phyloP scores from a whole-genome alignment of 106 monocot genomes.

The Iris macrosiphon region DNA sequence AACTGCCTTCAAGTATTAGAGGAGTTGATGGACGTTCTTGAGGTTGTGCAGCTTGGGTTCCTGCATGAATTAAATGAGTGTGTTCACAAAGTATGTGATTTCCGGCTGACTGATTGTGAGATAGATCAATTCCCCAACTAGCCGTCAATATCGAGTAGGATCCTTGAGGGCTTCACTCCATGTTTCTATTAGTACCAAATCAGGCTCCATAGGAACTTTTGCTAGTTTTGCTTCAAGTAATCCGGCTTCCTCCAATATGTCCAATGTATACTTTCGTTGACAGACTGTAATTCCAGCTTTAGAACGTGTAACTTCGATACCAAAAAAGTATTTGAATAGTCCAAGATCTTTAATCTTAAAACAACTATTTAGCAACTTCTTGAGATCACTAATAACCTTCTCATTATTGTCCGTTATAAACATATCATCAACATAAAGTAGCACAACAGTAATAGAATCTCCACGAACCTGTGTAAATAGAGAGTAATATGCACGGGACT shows the following conservation, averaged over 20 bases:
- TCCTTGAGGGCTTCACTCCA: too few species aligned
- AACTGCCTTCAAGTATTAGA: background rate
- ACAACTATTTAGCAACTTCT: too few species aligned
- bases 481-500: background rate
- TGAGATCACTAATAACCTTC: too few species aligned
- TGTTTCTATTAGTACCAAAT: too few species aligned
- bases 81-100: background rate
- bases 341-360: background rate
- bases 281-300: background rate
- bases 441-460: background rate
- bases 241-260: background rate
- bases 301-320: background rate
- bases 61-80: background rate
- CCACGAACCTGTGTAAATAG: background rate
- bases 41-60: background rate
- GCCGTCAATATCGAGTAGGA: too few species aligned
- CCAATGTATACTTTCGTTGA: background rate
- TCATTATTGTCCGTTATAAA: background rate
- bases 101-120: background rate
- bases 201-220: background rate
- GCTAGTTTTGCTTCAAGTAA: background rate
- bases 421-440: conserved; percentile 1
- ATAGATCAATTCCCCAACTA: too few species aligned
- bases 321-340: too few species aligned
- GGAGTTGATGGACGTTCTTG: background rate